Base-by-base conservation (phyloP, 176 grass and related monocot genomes). In the Juncus effusus region DNA sequence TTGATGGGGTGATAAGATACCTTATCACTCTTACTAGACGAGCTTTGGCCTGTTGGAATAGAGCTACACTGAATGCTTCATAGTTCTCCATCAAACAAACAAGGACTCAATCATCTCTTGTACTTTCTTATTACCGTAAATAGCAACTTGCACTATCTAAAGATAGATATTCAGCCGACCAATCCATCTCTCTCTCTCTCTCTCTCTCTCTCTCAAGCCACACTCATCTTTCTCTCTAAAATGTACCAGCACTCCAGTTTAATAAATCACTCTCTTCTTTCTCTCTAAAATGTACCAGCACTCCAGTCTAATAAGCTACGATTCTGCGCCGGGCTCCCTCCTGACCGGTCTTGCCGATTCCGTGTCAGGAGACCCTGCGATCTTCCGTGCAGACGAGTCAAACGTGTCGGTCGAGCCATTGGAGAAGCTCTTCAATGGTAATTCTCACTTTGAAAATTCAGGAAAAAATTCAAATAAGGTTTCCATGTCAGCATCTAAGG, bases 251-350 rank as follows among this genome's bases (percentile, higher is more conserved):
- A 50, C 4, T 42, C 47, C 28, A 38, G 14, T 62, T 52, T 80
- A 14, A 44, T 38, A 15, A 16, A 70, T 54, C 56, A 53, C 56
- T 70, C 51, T 39, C 66, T 39, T 70, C 66, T 36, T 28, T 28
- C 19, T 28, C 19, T 28, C 19, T 28, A 28, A 28, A 28, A 54
- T 69, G 38, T 59, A 51, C 49, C 50, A 61, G 11, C 10, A 50
- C 4, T 42, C 47, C 28, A 38, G 14, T 62, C 50, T 80, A 14
- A 44, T 68, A 36, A 69, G 76, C 13, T 79, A 71, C 16, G 65
- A 69, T 57, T 79, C 76, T 9, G 65, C 76, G 5, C 76, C 76
- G 3, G 76, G 76, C 4, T 70, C 76, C 36, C 68, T 79, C 16
- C 76, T 79, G 42, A 61, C 76, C 38, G 67, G 77, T 5, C 66